Percentiles rank a stretch among this genome's conserved stretches.
These are phyloP conservation scores for Starmerella etchellsii DNA, from an alignment of 805 yeast genomes.

Conservation along the genomic window DNA sequence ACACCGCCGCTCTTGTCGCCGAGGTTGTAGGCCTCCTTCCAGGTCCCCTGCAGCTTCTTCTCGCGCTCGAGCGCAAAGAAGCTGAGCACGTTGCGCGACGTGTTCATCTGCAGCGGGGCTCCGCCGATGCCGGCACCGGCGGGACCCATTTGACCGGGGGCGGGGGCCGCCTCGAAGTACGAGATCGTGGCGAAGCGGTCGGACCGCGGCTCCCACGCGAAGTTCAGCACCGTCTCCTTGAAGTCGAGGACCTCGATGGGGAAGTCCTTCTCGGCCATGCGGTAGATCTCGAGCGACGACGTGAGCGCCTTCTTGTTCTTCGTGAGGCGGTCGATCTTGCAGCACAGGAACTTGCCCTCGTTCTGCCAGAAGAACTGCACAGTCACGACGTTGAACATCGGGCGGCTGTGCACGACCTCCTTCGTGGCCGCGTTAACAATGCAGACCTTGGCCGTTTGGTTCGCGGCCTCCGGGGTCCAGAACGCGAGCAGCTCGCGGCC, in stretches of 20 bases:
- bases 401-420: conserved; percentile 74
- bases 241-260: conserved; percentile 92
- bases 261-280: conserved; percentile 71
- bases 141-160: conserved; percentile 17
- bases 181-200: conserved; percentile 77
- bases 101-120: conserved; percentile 16
- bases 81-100: conserved; percentile 40
- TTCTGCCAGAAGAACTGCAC: conserved; percentile 91
- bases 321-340: conserved; percentile 92
- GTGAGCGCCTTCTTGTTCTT: conserved; percentile 85
- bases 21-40: conserved; percentile 47
- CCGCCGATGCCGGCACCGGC: conserved; percentile 5
- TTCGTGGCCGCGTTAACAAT: conserved; percentile 78
- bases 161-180: conserved; percentile 32
- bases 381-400: conserved; percentile 86
- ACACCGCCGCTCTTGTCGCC: conserved; percentile 57
- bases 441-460: conserved; percentile 91
- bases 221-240: conserved; percentile 73
- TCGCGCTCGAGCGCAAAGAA: conserved; percentile 72
- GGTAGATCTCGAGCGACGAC: conserved; percentile 85
- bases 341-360: conserved; percentile 70
- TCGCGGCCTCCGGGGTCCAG: conserved; percentile 92
- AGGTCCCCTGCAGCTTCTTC: conserved; percentile 40
- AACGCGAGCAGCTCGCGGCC: conserved; percentile 60
- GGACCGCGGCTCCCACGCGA: conserved; percentile 93